These are phyloP conservation scores for Boletus pseudo-olivaceus DNA, from an alignment of 768 basidiomycete genomes.

Conservation along the genomic window DNA sequence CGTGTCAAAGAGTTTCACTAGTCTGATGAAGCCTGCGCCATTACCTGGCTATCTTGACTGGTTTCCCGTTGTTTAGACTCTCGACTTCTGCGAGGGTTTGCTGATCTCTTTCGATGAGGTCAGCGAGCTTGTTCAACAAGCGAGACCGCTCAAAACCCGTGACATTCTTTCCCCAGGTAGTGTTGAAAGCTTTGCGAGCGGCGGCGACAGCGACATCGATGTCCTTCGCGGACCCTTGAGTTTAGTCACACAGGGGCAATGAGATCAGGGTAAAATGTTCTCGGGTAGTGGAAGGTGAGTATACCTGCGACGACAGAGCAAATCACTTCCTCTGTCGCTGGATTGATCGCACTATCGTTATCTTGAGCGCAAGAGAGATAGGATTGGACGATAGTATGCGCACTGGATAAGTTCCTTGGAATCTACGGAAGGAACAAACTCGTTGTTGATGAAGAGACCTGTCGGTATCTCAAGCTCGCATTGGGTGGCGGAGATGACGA, in stretches of 20 bases:
- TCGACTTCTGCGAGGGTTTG: slow-evolving; percentile 84
- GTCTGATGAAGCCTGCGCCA: slow-evolving; percentile 33
- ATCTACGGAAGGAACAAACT: slow-evolving; percentile 77
- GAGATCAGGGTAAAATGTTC: neutral
- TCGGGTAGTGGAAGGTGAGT: neutral
- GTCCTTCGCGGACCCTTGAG: slow-evolving; percentile 63
- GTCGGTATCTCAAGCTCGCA: slow-evolving; percentile 65
- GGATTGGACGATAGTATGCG: slow-evolving; percentile 21
- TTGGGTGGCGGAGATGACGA: slow-evolving; percentile 40
- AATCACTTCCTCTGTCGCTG: slow-evolving; percentile 73
- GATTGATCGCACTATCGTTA: slow-evolving; percentile 63
- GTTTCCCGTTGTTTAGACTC: slow-evolving; percentile 88
- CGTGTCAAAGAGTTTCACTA: neutral
- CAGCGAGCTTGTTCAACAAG: slow-evolving; percentile 81
- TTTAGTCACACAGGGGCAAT: slow-evolving; percentile 1
- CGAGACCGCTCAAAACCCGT: slow-evolving; percentile 80
- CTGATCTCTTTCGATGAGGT: slow-evolving; percentile 83
- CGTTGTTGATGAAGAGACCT: slow-evolving; percentile 89
- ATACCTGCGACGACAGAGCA: slow-evolving; percentile 65
- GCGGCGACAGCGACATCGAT: slow-evolving; percentile 82
- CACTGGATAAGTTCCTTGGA: slow-evolving; percentile 63
- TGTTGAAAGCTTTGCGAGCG: slow-evolving; percentile 78
- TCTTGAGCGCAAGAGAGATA: slow-evolving; percentile 13
- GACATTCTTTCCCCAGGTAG: slow-evolving; percentile 86
- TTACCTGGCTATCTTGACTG: slow-evolving; percentile 57